Conservation (phyloP, 2,329 filamentous ascomycete species). For the Diaporthe nobilis region DNA sequence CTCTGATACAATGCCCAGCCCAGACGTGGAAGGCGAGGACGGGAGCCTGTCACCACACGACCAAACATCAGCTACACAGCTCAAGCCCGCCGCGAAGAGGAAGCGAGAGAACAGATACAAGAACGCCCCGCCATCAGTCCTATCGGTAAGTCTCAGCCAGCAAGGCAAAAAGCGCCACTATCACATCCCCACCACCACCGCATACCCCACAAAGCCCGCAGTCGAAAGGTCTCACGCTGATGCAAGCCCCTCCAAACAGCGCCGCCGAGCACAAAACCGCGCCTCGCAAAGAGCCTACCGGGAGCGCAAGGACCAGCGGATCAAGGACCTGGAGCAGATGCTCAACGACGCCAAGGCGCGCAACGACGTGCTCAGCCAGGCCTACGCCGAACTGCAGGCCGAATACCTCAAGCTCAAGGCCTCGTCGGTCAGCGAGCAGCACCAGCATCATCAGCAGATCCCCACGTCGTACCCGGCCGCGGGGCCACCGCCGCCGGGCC, state of each 20-base stretch:
- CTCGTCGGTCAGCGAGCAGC: conserved; percentile 47
- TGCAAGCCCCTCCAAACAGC: conserved; percentile 52
- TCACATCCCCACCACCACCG: conserved; percentile 3
- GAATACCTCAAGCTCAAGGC: conserved; percentile 59
- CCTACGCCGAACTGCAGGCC: conserved; percentile 65
- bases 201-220: not conserved
- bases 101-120: conserved; percentile 68
- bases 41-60: conserved; percentile 38
- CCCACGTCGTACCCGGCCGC: conserved; percentile 39
- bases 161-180: conserved; percentile 29
- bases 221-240: not conserved
- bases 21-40: conserved; percentile 40
- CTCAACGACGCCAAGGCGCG: conserved; percentile 67
- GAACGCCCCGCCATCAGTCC: conserved; percentile 64
- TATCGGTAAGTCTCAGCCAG: conserved; percentile 57
- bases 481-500: conserved; percentile 19
- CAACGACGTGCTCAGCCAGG: conserved; percentile 68
- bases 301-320: conserved; percentile 75
- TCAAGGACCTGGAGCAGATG: conserved; percentile 72
- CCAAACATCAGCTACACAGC: conserved; percentile 45
- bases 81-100: conserved; percentile 59
- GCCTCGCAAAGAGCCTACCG: conserved; percentile 73
- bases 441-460: conserved; percentile 28
- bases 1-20: conserved; percentile 44
- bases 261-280: conserved; percentile 72